phyloP scores from a whole-genome alignment of 2,329 filamentous ascomycete species.

The Colletotrichum siamense region DNA sequence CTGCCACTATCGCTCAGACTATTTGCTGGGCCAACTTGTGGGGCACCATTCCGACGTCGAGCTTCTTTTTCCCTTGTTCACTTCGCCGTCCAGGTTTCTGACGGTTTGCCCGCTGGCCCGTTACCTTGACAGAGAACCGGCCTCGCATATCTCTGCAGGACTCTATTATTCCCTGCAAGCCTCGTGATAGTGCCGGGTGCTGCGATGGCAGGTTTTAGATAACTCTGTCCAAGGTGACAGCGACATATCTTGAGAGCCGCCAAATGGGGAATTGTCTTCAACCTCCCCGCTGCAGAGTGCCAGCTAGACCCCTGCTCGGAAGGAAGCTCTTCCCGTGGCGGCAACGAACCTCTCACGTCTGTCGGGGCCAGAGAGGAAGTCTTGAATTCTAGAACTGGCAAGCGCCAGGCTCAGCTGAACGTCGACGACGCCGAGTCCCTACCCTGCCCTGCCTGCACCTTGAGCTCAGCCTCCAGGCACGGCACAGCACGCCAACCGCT shows the following conservation, averaged over 20 bases:
- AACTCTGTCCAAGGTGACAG: neutral
- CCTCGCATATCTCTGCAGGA: neutral
- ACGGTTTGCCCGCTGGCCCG: neutral
- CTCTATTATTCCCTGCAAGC: neutral
- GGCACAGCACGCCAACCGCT: neutral
- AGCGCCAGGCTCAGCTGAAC: neutral
- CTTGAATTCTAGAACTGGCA: neutral
- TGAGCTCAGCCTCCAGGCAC: neutral
- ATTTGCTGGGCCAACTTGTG: neutral
- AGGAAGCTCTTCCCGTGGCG: neutral
- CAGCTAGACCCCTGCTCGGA: neutral
- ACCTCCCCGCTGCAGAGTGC: neutral
- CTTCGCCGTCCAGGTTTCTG: neutral
- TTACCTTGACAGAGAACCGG: neutral
- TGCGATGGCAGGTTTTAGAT: neutral
- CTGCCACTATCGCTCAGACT: slow-evolving; percentile 1
- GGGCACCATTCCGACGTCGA: neutral
- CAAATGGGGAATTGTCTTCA: neutral
- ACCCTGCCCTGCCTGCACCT: neutral
- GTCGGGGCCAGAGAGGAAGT: neutral
- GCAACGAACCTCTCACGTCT: neutral
- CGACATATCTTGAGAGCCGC: neutral
- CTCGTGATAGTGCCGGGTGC: neutral
- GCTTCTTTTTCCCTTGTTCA: neutral
- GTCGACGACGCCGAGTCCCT: neutral